Conservation (phyloP, 176 grass and related monocot genomes). For the Pontederia crassipes region DNA sequence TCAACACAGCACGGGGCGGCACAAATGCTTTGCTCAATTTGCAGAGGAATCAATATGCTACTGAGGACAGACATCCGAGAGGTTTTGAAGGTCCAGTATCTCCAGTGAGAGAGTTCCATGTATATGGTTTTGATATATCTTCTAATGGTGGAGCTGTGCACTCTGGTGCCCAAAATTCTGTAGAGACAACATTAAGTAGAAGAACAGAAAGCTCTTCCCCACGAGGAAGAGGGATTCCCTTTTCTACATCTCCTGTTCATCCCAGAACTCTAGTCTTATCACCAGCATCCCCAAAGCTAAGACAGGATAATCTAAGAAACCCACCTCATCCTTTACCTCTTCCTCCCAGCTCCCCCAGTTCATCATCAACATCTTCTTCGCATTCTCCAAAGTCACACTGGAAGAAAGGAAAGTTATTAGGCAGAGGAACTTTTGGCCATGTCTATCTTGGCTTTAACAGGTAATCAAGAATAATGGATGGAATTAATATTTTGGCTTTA, state of each 20-base stretch:
- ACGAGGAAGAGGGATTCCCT: slow-evolving; percentile 23
- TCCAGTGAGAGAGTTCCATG: slow-evolving; percentile 33
- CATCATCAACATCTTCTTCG: slow-evolving; percentile 11
- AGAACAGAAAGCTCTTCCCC: slow-evolving; percentile 45
- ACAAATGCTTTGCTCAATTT: slow-evolving; percentile 27
- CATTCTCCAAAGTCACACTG: slow-evolving; percentile 48
- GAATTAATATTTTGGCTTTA: background rate
- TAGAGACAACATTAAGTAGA: slow-evolving; percentile 46
- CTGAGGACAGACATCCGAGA: slow-evolving; percentile 42
- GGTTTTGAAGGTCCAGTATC: slow-evolving; percentile 34
- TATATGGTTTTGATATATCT: slow-evolving; percentile 27
- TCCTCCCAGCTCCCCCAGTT: slow-evolving; percentile 37
- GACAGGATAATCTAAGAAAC: slow-evolving; percentile 39
- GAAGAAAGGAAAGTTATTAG: slow-evolving; percentile 67
- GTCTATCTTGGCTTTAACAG: slow-evolving; percentile 80
- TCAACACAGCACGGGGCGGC: slow-evolving; percentile 31
- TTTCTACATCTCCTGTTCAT: slow-evolving; percentile 31
- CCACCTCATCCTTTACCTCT: slow-evolving; percentile 47
- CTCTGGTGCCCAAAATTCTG: slow-evolving; percentile 31
- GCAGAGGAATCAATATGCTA: slow-evolving; percentile 19
- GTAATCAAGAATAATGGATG: slow-evolving; percentile 19
- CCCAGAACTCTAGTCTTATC: slow-evolving; percentile 45
- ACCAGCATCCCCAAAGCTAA: slow-evolving; percentile 36
- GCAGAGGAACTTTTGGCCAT: slow-evolving; percentile 71
- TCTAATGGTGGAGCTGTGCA: slow-evolving; percentile 29